Evolutionary conservation across 805 yeast genomes (phyloP), one percentile per base, ranked within the genome.

Genomic region (Saturnispora dispora): DNA sequence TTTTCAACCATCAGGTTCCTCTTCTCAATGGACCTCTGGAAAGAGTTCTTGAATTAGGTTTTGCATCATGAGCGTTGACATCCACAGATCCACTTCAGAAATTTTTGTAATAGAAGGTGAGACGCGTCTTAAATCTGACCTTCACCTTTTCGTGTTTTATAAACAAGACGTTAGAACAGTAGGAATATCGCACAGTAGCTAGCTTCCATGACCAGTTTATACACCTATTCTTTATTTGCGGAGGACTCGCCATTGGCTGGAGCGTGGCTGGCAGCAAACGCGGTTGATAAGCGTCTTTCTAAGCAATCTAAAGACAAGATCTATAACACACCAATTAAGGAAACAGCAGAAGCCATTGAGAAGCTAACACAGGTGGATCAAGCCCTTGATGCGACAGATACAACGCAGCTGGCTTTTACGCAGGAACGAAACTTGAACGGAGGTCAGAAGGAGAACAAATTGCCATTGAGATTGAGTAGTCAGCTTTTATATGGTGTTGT

Each of bases 261-360:
- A 57, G 89, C 88, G 8, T 89, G 96, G 96, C 73, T 89, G 45
- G 96, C 96, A 9, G 91, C 96, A 20, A 89, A 87, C 63, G 44
- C 52, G 6, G 76, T 89, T 67, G 95, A 89, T 58, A 79, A 81
- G 59, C 83, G 82, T 57, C 75, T 87, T 33, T 76, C 89, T 42
- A 83, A 84, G 59, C 79, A 78, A 49, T 91, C 52, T n/a, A 49
- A 49, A 32, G 52, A 49, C 15, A 49, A 86, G 62, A 72, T 83
- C 44, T 71, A 88, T 46, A 82, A 78, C 58, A 83, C 96, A 13
- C 78, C 85, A 58, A 82, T 90, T 52, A 63, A 77, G 13, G 76
- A 81, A 53, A 83, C 90, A 17, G 78, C 84, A 28, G 71, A 75
- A 54, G 88, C 86, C 22, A 81, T 85, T 58, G 81, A 41, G 73